Evolutionary conservation across 1,284 basidiomycete species (phyloP).

Genomic region (Ustilago lituana): DNA sequence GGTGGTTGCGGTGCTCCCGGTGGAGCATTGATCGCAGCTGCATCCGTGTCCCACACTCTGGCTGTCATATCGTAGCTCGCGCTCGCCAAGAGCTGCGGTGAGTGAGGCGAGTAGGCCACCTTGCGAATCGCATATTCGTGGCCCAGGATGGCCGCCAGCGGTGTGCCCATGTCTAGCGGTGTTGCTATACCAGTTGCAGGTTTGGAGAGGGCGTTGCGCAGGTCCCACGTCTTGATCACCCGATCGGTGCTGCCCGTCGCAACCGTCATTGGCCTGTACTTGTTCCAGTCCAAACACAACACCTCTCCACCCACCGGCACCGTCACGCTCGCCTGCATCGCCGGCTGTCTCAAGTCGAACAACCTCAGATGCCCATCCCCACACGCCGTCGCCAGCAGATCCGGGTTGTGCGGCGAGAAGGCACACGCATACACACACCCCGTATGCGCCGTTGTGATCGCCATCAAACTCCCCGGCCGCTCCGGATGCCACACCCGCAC

Average conservation of each 20-base stretch:
- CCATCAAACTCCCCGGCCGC: constrained; percentile 78
- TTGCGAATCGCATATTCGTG: constrained; percentile 71
- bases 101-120: constrained; percentile 71
- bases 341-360: constrained; percentile 54
- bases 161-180: constrained; percentile 22
- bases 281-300: constrained; percentile 89
- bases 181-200: not conserved
- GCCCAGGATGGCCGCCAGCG: constrained; percentile 61
- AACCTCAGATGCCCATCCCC: constrained; percentile 72
- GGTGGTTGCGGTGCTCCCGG: constrained; percentile 60
- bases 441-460: constrained; percentile 82
- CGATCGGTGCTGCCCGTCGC: constrained; percentile 86
- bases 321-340: constrained; percentile 13
- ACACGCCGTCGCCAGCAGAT: constrained; percentile 81
- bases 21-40: constrained; percentile 17
- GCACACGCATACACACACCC: constrained; percentile 87
- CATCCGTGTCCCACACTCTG: constrained; percentile 74
- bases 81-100: constrained; percentile 80
- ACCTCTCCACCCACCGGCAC: constrained; percentile 66
- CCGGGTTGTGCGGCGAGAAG: constrained; percentile 89
- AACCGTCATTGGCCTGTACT: constrained; percentile 81
- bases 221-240: constrained; percentile 82
- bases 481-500: constrained; percentile 91
- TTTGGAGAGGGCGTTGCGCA: constrained; percentile 20
- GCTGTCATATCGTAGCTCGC: constrained; percentile 97